Evolutionary conservation across 495 filamentous ascomycete genomes (phyloP).

Genomic region (Penicillium daleae): DNA sequence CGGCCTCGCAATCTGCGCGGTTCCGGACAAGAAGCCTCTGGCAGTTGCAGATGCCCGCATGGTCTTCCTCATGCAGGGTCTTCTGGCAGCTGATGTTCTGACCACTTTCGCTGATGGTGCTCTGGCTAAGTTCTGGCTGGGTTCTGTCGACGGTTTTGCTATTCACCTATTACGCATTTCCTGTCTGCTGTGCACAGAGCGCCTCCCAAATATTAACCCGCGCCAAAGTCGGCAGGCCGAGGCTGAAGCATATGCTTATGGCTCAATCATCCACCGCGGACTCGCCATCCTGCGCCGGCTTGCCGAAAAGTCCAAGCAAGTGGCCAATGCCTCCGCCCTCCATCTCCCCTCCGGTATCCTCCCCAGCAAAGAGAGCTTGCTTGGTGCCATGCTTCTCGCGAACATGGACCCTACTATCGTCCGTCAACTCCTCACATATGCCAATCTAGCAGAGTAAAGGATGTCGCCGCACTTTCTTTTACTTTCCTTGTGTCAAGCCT

Average conservation of each 20-base stretch:
- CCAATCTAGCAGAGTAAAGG: conserved; percentile 59
- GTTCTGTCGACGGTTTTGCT: conserved; percentile 83
- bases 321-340: conserved; percentile 48
- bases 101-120: conserved; percentile 70
- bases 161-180: conserved; percentile 74
- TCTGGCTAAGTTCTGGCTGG: conserved; percentile 81
- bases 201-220: conserved; percentile 42
- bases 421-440: conserved; percentile 74
- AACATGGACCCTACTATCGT: conserved; percentile 64
- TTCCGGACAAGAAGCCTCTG: conserved; percentile 70
- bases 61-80: conserved; percentile 85
- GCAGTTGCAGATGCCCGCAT: conserved; percentile 78
- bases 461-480: conserved; percentile 3
- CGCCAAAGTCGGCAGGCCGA: conserved; percentile 46
- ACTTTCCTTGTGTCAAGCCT: conserved; percentile 8
- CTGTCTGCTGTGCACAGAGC: conserved; percentile 67
- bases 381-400: conserved; percentile 67
- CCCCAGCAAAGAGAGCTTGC: conserved; percentile 70
- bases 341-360: conserved; percentile 65
- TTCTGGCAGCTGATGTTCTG: conserved; percentile 89
- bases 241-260: conserved; percentile 49
- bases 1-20: conserved; percentile 79
- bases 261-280: conserved; percentile 68
- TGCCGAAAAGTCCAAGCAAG: conserved; percentile 71
- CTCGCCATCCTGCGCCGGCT: conserved; percentile 70